Percentiles rank a stretch among this genome's conserved stretches.
Conservation (phyloP, 768 basidiomycete species). For the Pisolithus microcarpus region DNA sequence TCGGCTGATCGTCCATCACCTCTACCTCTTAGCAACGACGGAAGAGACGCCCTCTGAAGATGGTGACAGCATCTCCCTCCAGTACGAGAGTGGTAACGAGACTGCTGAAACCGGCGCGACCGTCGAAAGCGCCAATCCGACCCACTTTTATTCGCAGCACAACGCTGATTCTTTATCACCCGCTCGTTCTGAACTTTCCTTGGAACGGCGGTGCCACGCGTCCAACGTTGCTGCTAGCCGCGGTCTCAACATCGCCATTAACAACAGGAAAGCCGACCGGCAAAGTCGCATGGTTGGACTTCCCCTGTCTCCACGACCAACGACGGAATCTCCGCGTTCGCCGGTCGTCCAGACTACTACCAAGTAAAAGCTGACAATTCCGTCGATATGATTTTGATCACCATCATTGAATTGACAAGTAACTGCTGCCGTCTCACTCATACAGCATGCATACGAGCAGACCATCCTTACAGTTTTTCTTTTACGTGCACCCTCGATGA, state of each 20-base stretch:
- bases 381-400: no score
- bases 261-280: constrained; percentile 50
- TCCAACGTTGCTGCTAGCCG: constrained; percentile 56
- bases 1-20: constrained; percentile 1
- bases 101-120: constrained; percentile 53
- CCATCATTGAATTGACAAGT: constrained; percentile 12
- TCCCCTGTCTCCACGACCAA: constrained; percentile 38
- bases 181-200: constrained; percentile 19
- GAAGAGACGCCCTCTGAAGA: constrained; percentile 66
- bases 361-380: constrained; percentile 8
- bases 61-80: constrained; percentile 57
- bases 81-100: constrained; percentile 73
- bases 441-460: neutral
- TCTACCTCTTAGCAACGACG: constrained; percentile 29
- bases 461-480: neutral
- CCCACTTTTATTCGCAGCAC: constrained; percentile 29
- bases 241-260: constrained; percentile 61
- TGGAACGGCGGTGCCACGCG: constrained; percentile 42
- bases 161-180: constrained; percentile 12
- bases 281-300: constrained; percentile 60
- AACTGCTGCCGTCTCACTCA: neutral
- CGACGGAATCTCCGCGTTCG: constrained; percentile 8
- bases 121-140: constrained; percentile 35
- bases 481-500: neutral
- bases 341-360: constrained; percentile 15